Conservation (phyloP, 805 yeast species). For the Metschnikowia peoriensis region DNA sequence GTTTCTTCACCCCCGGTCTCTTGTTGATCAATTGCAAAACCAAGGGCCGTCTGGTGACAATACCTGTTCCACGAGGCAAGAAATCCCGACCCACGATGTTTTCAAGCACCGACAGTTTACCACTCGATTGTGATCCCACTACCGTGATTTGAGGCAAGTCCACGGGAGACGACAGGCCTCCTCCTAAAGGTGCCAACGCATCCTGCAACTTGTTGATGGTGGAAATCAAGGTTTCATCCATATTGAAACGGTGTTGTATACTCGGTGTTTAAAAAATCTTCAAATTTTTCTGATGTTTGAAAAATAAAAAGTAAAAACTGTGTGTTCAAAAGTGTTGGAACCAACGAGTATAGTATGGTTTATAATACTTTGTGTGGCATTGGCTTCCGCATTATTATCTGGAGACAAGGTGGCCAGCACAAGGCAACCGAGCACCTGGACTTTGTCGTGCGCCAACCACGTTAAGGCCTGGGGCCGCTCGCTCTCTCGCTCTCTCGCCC, state of each 20-base stretch:
- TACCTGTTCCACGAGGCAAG: constrained; percentile 89
- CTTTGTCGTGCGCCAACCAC: constrained; percentile 12
- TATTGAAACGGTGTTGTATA: constrained; percentile 20
- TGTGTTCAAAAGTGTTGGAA: too few species aligned
- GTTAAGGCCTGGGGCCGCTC: too few species aligned
- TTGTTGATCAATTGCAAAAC: constrained; percentile 77
- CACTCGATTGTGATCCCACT: constrained; percentile 88
- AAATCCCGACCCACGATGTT: constrained; percentile 91
- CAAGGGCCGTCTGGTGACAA: constrained; percentile 86
- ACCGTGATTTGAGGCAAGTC: constrained; percentile 95
- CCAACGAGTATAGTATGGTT: not conserved
- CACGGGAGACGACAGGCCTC: constrained; percentile 83
- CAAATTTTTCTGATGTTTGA: not conserved
- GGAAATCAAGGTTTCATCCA: constrained; percentile 78
- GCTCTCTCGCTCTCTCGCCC: too few species aligned
- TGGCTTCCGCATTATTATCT: too few species aligned
- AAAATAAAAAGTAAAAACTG: not conserved
- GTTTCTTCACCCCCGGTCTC: constrained; percentile 37
- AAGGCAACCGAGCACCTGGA: not conserved
- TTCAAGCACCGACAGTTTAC: constrained; percentile 86
- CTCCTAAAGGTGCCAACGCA: constrained; percentile 95
- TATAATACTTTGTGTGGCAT: not conserved
- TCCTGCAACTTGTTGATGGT: constrained; percentile 91
- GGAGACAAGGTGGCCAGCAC: not conserved
- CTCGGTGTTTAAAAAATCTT: too few species aligned